Evolutionary conservation across 768 basidiomycete genomes (phyloP), one percentile per base, ranked within the genome.

Genomic region (Floccularia luteovirens): DNA sequence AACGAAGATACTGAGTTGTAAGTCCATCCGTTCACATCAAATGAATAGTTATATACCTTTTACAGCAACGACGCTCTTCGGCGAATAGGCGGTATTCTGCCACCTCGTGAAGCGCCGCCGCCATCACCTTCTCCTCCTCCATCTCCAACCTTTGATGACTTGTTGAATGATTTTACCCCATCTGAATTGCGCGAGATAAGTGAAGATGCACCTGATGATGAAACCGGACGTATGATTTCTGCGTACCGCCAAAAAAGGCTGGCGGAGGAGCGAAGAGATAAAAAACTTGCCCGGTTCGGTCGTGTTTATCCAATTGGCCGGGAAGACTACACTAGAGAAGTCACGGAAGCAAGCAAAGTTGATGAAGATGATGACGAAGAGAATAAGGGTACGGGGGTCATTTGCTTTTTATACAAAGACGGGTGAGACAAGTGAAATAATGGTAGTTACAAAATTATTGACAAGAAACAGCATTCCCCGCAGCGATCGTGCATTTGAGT

Each of bases 1-100:
- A 72, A 91, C 70, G 87, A 94, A 67, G 92, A 97, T 59, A 94
- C 92, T 2, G 92, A 97, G 74, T 96, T 97, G 92, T 93, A 59
- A 62, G 87, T 60, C 11, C 16, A 20, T 12, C 21, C 6, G 5
- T 24, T 16, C 19, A 24, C 11, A 5, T 36, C 2, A 44, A 20
- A 19, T 13, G 3, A 25, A 19, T 24, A 17, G 19, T 31, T 13
- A 32, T 38, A 42, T 31, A 48, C 42, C 30, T 16, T 36, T 5
- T 40, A n/a, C 53, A 97, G 92, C 63, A 92, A 94, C 60, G 93
- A 97, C 55, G 88, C 86, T 16, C 77, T 97, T 8, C 84, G 91
- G 43, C 91, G 91, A 51, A n/a, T n/a, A n/a, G 77, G 92, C 51
- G 93, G 92, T 13, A 93, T 96, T 54, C 63, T 97, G 19, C 90